Evolutionary conservation across 2,329 filamentous ascomycete species (phyloP).

Genomic region (Ophiocordyceps robertsii): DNA sequence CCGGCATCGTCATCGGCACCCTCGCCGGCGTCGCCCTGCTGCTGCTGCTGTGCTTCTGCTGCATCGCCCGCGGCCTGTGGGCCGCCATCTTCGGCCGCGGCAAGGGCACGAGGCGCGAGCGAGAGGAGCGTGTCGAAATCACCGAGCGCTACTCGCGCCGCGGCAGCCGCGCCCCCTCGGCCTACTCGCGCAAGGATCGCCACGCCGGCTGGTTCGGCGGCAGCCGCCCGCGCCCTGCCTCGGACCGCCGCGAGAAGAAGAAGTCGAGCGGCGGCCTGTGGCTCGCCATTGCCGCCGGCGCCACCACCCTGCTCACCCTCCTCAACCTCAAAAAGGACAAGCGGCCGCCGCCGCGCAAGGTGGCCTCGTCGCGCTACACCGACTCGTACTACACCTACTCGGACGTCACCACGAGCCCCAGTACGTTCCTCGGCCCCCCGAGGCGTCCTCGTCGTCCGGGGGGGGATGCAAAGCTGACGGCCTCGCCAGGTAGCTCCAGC

Average conservation of each 20-base stretch:
- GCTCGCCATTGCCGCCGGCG: slow-evolving; percentile 37
- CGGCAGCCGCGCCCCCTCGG: slow-evolving; percentile 25
- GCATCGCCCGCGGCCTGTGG: slow-evolving; percentile 51
- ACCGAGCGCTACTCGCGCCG: slow-evolving; percentile 41
- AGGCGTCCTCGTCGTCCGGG: not conserved
- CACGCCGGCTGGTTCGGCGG: slow-evolving; percentile 44
- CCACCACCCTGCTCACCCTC: slow-evolving; percentile 37
- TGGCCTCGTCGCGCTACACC: slow-evolving; percentile 28
- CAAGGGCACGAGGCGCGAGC: slow-evolving; percentile 28
- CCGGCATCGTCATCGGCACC: slow-evolving; percentile 66
- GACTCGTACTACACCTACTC: slow-evolving; percentile 42
- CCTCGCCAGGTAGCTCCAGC: slow-evolving; percentile 28
- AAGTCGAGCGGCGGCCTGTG: slow-evolving; percentile 34
- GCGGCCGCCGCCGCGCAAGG: slow-evolving; percentile 26
- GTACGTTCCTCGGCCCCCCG: slow-evolving; percentile 25
- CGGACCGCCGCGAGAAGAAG: slow-evolving; percentile 35
- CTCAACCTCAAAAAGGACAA: slow-evolving; percentile 41
- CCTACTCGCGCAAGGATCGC: slow-evolving; percentile 34
- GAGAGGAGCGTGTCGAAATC: slow-evolving; percentile 44
- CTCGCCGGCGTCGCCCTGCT: slow-evolving; percentile 55
- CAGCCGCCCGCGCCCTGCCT: slow-evolving; percentile 19
- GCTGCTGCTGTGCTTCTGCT: slow-evolving; percentile 61
- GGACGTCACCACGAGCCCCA: slow-evolving; percentile 27
- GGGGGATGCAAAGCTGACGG: slow-evolving; percentile 5
- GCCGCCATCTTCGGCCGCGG: slow-evolving; percentile 46